A percentile compares a stretch with the other conserved stretches of the same genome.
Evolutionary conservation across 2,329 filamentous ascomycete genomes (phyloP).

Genomic region (Arthrobotrys megalospora): DNA sequence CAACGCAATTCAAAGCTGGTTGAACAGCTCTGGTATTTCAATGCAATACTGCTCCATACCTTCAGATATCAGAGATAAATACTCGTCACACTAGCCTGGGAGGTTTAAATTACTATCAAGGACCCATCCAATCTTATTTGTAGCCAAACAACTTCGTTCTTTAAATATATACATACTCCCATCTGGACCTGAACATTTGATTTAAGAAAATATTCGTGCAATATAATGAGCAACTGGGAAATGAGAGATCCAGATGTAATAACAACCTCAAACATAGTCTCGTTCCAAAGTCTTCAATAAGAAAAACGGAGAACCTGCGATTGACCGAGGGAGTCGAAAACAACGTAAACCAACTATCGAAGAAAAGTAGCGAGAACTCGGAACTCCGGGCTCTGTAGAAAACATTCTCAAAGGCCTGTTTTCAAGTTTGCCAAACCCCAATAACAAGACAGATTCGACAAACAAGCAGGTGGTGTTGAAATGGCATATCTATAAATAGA

Average conservation of each 20-base stretch:
- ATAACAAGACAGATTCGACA: constrained; percentile 15
- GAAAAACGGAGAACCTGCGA: constrained; percentile 3
- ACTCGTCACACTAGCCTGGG: constrained; percentile 11
- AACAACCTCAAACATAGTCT: constrained; percentile 5
- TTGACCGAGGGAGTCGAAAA: constrained; percentile 3
- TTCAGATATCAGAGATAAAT: constrained; percentile 12
- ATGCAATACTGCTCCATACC: neutral
- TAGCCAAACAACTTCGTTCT: constrained; percentile 6
- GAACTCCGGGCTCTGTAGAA: constrained; percentile 18
- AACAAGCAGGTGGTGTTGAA: constrained; percentile 11
- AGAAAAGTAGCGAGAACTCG: constrained; percentile 11
- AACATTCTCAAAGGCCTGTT: constrained; percentile 22
- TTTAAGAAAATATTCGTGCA: constrained; percentile 4
- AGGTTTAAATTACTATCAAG: constrained; percentile 20
- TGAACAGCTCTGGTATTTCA: constrained; percentile 4
- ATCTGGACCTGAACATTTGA: constrained; percentile 12
- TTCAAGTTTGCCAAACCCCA: constrained; percentile 15
- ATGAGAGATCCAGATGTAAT: neutral
- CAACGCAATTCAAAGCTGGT: constrained; percentile 2
- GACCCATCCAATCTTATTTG: constrained; percentile 9
- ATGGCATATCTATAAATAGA: constrained; percentile 13
- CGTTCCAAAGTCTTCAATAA: constrained; percentile 4
- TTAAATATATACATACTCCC: constrained; percentile 18
- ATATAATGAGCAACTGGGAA: constrained; percentile 8
- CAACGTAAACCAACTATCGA: constrained; percentile 15